phyloP scores from a whole-genome alignment of 352 stramenopile genomes.

The Saprolegnia parasitica region DNA sequence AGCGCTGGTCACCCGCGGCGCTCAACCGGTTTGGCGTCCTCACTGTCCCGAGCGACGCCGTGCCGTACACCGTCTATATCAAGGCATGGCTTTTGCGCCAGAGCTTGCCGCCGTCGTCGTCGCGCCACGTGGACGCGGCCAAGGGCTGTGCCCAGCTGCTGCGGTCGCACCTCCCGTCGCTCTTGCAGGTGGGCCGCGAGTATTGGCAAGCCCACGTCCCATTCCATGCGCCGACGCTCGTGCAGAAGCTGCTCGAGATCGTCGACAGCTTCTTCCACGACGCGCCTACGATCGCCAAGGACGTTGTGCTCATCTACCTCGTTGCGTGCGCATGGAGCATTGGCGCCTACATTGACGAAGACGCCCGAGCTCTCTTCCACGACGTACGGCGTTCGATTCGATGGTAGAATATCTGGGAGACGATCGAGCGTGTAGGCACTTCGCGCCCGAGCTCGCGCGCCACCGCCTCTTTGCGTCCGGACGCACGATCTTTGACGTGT shows the following conservation, averaged over 20 bases:
- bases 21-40: conserved; percentile 53
- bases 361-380: conserved; percentile 6
- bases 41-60: conserved; percentile 46
- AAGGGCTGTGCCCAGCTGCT: conserved; percentile 50
- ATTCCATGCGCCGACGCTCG: conserved; percentile 40
- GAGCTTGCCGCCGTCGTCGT: conserved; percentile 26
- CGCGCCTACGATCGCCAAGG: conserved; percentile 4
- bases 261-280: conserved; percentile 38
- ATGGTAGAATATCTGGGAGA: not conserved
- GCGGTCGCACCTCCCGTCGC: conserved; percentile 38
- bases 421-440: not conserved
- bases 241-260: conserved; percentile 47
- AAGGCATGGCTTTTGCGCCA: conserved; percentile 48
- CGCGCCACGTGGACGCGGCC: conserved; percentile 33
- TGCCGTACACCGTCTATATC: conserved; percentile 61
- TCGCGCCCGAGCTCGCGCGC: conserved; percentile 22
- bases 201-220: conserved; percentile 39
- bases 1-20: conserved; percentile 48
- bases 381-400: conserved; percentile 1
- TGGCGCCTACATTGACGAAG: not conserved
- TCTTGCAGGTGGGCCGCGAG: conserved; percentile 57
- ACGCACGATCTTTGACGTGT: conserved; percentile 43
- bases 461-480: conserved; percentile 20
- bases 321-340: conserved; percentile 23
- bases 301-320: conserved; percentile 15